Evolutionary conservation across 768 basidiomycete genomes (phyloP), one percentile per base, ranked within the genome.

Genomic region (Auricularia heimuer): DNA sequence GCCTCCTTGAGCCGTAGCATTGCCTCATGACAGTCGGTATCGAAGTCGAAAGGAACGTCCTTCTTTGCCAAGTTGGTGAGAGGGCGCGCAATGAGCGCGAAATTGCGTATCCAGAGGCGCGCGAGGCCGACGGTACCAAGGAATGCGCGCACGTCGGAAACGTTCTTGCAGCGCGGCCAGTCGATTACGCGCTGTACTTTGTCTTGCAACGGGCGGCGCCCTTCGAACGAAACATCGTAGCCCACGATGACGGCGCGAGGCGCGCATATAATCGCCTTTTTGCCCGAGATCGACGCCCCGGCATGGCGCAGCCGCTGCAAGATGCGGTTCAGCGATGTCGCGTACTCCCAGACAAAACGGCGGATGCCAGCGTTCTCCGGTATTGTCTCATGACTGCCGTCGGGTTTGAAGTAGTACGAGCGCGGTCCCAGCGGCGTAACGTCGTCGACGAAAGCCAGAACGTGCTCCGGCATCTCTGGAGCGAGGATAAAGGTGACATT

Each of bases 371-470:
- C 68, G 64, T 82, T 82, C 0, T 73, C 71, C 0, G 74, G 71
- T 1, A 81, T 75, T 0, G 71, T 76, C 61, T 83, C 73, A 60
- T 68, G 77, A 0, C 10, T 18, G 0, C 79, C 74, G 29, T 75
- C 70, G 1, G 36, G 6, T 0, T 47, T 36, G 11, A 72, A 62
- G 63, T 81, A 80, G 3, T 67, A 62, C 0, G 76, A 73, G 1
- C 29, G n/a, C 0, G 75, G 78, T 1, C 78, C 77, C 63, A 73
- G 75, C 3, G 80, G 63, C 0, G 72, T 71, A 0, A 77, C 66
- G 65, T 82, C 75, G 65, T 84, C 76, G 8, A 82, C 72, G 62
- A 74, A 83, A 0, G 73, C 74, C 0, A 68, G 65, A 0, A 76
- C 76, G 4, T 71, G 34, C 1, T 78, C 33, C 16, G 78, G 78